Evolutionary conservation across 208 protist species (phyloP).

Genomic region (Baffinella frigidus): DNA sequence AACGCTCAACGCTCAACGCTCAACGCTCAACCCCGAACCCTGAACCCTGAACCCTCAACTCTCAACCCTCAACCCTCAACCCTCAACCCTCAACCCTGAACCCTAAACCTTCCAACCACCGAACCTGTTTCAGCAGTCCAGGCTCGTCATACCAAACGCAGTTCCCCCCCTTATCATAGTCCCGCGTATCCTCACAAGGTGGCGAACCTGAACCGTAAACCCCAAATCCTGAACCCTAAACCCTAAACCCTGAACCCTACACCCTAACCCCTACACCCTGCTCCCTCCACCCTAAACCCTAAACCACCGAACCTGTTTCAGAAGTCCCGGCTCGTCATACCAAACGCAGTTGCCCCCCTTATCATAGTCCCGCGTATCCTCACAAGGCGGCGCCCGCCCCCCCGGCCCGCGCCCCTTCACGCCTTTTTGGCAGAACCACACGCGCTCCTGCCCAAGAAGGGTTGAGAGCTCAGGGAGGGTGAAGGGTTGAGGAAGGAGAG

Average conservation of each 20-base stretch:
- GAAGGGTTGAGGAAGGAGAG: not conserved
- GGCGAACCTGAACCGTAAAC: not conserved
- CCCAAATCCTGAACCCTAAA: not conserved
- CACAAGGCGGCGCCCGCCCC: not conserved
- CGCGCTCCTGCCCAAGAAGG: not conserved
- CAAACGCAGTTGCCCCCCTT: conserved; percentile 38
- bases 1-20: too few species aligned
- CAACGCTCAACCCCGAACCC: too few species aligned
- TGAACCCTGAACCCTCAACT: too few species aligned
- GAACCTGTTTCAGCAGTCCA: not conserved
- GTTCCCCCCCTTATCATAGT: conserved; percentile 42
- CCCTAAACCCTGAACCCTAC: not conserved
- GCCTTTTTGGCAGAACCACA: conserved; percentile 42
- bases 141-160: conserved; percentile 48
- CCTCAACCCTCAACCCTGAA: too few species aligned
- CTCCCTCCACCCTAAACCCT: too few species aligned
- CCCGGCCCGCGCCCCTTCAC: conserved; percentile 28
- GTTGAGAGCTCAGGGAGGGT: not conserved
- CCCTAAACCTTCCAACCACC: too few species aligned
- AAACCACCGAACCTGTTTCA: not conserved
- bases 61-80: too few species aligned
- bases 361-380: conserved; percentile 37
- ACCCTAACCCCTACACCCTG: too few species aligned
- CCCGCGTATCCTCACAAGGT: conserved; percentile 32
- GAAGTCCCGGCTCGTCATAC: conserved; percentile 21